A percentile compares a stretch with the other conserved stretches of the same genome.
Conservation (phyloP, 306 rosid species). For the Cicer chorassanicum region DNA sequence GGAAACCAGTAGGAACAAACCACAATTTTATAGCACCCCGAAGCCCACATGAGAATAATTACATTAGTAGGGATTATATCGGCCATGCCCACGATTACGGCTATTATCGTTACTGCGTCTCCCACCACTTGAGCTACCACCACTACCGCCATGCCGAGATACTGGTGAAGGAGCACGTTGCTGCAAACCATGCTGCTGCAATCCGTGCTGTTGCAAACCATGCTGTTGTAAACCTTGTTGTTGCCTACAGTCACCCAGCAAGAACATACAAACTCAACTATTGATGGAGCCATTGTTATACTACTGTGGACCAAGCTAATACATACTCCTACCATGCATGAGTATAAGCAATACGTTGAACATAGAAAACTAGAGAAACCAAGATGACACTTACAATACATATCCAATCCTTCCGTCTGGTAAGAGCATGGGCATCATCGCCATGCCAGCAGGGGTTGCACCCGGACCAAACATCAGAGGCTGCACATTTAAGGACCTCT, state of each 20-base stretch:
- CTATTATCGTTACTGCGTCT: conserved; percentile 50
- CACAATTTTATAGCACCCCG: conserved; percentile 7
- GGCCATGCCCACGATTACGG: conserved; percentile 53
- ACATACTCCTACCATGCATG: neutral
- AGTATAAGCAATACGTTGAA: conserved; percentile 1
- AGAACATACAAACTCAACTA: conserved; percentile 18
- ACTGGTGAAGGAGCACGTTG: conserved; percentile 49
- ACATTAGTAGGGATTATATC: conserved; percentile 67
- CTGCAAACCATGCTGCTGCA: conserved; percentile 62
- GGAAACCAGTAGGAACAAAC: conserved; percentile 30
- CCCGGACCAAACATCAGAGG: conserved; percentile 73
- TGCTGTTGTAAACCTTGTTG: conserved; percentile 59
- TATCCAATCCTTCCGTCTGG: conserved; percentile 76
- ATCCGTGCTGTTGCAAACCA: conserved; percentile 46
- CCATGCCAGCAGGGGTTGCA: conserved; percentile 63
- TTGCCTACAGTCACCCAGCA: conserved; percentile 54
- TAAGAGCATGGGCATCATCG: conserved; percentile 77
- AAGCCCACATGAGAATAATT: conserved; percentile 4
- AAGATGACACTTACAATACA: conserved; percentile 62
- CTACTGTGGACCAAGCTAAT: conserved; percentile 22
- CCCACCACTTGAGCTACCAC: conserved; percentile 63
- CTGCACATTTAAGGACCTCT: conserved; percentile 55
- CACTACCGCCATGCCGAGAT: conserved; percentile 54
- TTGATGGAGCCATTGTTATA: conserved; percentile 2
- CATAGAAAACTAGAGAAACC: conserved; percentile 25